A percentile compares a stretch with the other conserved stretches of the same genome.
phyloP scores from a whole-genome alignment of 768 basidiomycete genomes.

The Holtermannia corniformis region DNA sequence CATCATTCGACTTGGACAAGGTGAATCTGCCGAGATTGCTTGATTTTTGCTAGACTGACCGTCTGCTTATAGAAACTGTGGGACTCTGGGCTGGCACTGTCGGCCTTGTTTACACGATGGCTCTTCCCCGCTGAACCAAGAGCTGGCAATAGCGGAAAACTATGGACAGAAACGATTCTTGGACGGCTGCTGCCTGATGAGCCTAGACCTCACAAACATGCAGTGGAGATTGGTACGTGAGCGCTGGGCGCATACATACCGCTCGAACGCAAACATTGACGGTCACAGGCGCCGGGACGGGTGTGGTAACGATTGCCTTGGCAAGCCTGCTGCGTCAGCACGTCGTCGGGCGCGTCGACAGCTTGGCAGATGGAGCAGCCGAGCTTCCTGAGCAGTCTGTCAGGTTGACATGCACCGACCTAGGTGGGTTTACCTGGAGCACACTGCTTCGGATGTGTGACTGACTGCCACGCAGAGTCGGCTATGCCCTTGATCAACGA shows the following conservation, averaged over 20 bases:
- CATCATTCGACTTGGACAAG: conserved; percentile 88
- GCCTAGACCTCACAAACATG: background rate
- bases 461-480: conserved; percentile 51
- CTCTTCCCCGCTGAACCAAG: background rate
- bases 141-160: background rate
- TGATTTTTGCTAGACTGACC: background rate
- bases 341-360: too few relatives aligned
- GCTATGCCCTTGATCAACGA: conserved; percentile 69
- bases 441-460: conserved; percentile 68
- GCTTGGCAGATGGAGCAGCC: too few relatives aligned
- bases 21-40: conserved; percentile 43
- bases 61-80: conserved; percentile 70
- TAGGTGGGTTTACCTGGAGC: conserved; percentile 24
- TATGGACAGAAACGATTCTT: background rate
- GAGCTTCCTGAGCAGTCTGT: too few relatives aligned
- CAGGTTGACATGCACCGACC: too few relatives aligned
- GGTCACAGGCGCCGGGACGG: conserved; percentile 68
- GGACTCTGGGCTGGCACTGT: conserved; percentile 84
- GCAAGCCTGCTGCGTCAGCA: conserved; percentile 45
- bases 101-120: conserved; percentile 57
- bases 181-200: background rate
- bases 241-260: background rate
- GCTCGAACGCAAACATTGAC: background rate
- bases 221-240: conserved; percentile 59
- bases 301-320: conserved; percentile 63